Conservation (phyloP, 345 rosid species). For the Clausena lansium region DNA sequence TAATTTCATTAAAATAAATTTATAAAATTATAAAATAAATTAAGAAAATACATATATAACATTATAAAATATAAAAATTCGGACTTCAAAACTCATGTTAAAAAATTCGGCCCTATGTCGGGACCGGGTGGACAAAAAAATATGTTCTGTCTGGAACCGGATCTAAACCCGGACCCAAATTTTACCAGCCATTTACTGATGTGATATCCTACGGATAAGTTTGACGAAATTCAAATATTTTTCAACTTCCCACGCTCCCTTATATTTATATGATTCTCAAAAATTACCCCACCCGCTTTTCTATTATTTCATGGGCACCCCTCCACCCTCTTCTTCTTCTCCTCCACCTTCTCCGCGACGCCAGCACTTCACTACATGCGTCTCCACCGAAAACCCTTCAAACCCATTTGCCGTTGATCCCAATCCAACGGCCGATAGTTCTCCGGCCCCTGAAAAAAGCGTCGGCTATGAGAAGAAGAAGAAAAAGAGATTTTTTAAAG, state of each 20-base stretch:
- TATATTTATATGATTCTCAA: neutral
- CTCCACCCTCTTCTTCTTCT: conserved; percentile 19
- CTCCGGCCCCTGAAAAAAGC: conserved; percentile 1
- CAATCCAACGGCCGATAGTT: conserved; percentile 10
- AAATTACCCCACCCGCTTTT: conserved; percentile 14
- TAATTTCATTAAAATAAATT: too few relatives aligned
- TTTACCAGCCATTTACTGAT: too few relatives aligned
- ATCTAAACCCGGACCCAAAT: too few relatives aligned
- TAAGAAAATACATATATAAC: too few relatives aligned
- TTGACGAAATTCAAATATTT: neutral
- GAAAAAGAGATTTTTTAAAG: conserved; percentile 29
- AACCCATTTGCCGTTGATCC: conserved; percentile 21
- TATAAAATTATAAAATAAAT: too few relatives aligned
- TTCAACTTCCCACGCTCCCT: neutral
- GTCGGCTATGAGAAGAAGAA: conserved; percentile 20
- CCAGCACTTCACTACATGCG: neutral
- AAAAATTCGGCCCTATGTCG: too few relatives aligned
- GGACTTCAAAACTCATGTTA: too few relatives aligned
- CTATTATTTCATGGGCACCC: conserved; percentile 27
- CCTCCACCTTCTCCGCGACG: neutral
- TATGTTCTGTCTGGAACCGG: too few relatives aligned
- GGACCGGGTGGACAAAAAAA: too few relatives aligned
- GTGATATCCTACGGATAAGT: neutral
- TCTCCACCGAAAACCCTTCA: conserved; percentile 14
- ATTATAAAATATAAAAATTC: too few relatives aligned